Evolutionary conservation across 495 filamentous ascomycete genomes (phyloP), one percentile per base, ranked within the genome.

Genomic region (Pseudevernia furfuracea): DNA sequence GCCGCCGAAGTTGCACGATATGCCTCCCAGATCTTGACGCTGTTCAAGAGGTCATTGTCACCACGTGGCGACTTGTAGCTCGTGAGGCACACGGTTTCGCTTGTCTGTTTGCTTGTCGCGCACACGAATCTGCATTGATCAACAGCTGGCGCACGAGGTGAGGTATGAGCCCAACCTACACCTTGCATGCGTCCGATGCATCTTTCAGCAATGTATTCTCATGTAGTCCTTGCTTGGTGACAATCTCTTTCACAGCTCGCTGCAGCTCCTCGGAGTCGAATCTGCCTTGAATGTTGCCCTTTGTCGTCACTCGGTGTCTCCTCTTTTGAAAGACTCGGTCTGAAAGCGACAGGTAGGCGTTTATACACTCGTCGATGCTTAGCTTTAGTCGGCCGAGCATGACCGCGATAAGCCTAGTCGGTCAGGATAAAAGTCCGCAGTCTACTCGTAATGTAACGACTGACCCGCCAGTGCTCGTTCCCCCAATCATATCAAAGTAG

Each of bases 41-140:
- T 69, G 28, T 78, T 74, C 61, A 76, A 69, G 10, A 80, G 71
- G 21, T 65, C 70, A 21, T 71, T 66, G 63, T 74, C 73, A 59
- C 75, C 75, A 37, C 72, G n/a, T n/a, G n/a, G 73, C 63, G 74
- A 73, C 1, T 66, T 61, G 70, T 82, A 82, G 71, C 73, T 79
- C 21, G 74, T 77, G 46, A 83, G 70, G 58, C 72, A 72, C 30
- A 77, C 74, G 23, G 74, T 77, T 15, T 77, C 72, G 53, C 69
- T 68, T 0, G 74, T 80, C 44, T 77, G 49, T 48, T 74, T 74
- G 61, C 75, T 77, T 62, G 74, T 79, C 8, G 77, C 77, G 64
- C 78, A 83, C 37, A 83, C 76, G 60, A 82, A 82, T 34, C 81
- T 84, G n/a, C n/a, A n/a, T n/a, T n/a, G n/a, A n/a, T n/a, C n/a